These are phyloP conservation scores for Xylaria sp. DNA, from an alignment of 2,329 filamentous ascomycete genomes.

Conservation along the genomic window DNA sequence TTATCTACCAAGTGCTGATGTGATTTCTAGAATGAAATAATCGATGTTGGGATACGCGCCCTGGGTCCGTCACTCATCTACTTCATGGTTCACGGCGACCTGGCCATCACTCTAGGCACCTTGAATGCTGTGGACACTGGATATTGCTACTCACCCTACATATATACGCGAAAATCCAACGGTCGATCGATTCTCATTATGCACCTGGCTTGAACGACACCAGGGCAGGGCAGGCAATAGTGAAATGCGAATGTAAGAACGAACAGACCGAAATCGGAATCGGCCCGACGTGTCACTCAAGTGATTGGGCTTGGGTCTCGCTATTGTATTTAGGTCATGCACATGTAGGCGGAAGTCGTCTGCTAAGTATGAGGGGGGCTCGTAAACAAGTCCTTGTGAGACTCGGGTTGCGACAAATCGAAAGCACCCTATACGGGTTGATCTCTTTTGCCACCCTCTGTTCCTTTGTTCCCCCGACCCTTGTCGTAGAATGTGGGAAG, in stretches of 20 bases:
- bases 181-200: not conserved
- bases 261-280: constrained; percentile 1
- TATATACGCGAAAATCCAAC: constrained; percentile 8
- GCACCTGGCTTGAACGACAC: not conserved
- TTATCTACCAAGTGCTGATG: no score
- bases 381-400: no score
- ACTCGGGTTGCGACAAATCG: no score
- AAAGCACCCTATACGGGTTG: no score
- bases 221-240: not conserved
- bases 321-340: not conserved
- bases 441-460: not conserved
- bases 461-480: not conserved
- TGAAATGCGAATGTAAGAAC: not conserved
- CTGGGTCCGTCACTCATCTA: not conserved
- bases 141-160: constrained; percentile 8
- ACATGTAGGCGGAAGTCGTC: not conserved
- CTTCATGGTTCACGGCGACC: not conserved
- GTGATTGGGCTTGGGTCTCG: not conserved
- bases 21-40: no score
- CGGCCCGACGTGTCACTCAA: constrained; percentile 11
- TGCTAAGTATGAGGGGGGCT: no score
- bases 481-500: not conserved
- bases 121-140: not conserved
- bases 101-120: not conserved
- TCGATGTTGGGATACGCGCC: not conserved